These are phyloP conservation scores for Pichia sp. DNA, from an alignment of 1,139 yeast genomes.

Conservation along the genomic window DNA sequence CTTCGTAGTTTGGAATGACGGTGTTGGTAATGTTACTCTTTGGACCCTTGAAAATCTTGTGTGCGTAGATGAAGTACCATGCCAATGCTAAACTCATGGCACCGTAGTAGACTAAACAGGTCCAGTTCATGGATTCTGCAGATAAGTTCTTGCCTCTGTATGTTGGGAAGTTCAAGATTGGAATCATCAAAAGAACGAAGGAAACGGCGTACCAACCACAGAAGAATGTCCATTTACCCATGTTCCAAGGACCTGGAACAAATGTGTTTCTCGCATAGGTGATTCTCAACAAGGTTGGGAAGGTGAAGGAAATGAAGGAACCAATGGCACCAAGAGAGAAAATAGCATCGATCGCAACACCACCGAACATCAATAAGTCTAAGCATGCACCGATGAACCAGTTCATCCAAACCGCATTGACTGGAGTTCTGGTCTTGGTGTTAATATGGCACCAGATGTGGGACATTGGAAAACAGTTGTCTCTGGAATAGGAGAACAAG, in stretches of 20 bases:
- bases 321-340: constrained; percentile 78
- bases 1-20: constrained; percentile 1
- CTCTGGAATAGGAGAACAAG: constrained; percentile 68
- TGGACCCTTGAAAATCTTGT: constrained; percentile 67
- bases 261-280: constrained; percentile 55
- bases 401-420: constrained; percentile 69
- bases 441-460: constrained; percentile 54
- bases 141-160: constrained; percentile 47
- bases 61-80: constrained; percentile 59
- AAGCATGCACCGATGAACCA: constrained; percentile 56
- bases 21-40: constrained; percentile 40
- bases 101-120: constrained; percentile 65
- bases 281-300: constrained; percentile 62
- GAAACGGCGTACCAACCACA: constrained; percentile 42
- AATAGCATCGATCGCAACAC: constrained; percentile 68
- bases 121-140: constrained; percentile 65
- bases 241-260: constrained; percentile 68
- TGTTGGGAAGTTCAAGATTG: constrained; percentile 65
- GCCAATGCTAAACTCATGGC: constrained; percentile 51
- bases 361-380: constrained; percentile 64
- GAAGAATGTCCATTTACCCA: constrained; percentile 54
- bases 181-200: constrained; percentile 60
- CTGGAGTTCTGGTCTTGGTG: constrained; percentile 59
- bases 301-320: constrained; percentile 65
- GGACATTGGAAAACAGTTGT: constrained; percentile 65